These are phyloP conservation scores for Ophiostoma piceae DNA, from an alignment of 2,329 filamentous ascomycete species.

Conservation along the genomic window DNA sequence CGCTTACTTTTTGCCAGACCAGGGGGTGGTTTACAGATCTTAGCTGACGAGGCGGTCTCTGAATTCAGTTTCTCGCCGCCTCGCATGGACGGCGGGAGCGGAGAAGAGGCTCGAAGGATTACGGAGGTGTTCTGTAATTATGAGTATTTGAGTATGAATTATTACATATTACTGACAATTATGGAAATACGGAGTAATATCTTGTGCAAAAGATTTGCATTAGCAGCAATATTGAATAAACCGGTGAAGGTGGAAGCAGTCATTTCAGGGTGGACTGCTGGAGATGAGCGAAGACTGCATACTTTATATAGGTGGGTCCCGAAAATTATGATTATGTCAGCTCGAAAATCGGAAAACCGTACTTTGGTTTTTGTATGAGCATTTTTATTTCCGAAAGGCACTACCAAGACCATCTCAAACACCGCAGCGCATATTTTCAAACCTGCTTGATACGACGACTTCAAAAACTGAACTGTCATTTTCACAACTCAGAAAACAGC, in stretches of 20 bases:
- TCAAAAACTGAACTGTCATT: background rate
- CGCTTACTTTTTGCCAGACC: background rate
- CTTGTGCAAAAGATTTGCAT: background rate
- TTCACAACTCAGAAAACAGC: background rate
- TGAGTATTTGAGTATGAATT: background rate
- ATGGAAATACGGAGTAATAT: background rate
- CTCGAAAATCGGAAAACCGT: background rate
- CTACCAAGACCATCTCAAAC: background rate
- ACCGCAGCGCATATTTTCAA: slow-evolving; percentile 4
- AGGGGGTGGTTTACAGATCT: background rate
- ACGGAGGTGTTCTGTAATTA: background rate
- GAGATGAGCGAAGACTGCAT: background rate
- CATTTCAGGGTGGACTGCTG: background rate
- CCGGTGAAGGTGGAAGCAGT: background rate
- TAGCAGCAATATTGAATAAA: background rate
- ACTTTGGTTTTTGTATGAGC: background rate
- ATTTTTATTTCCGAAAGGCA: background rate
- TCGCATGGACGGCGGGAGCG: background rate
- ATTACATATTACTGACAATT: slow-evolving; percentile 3
- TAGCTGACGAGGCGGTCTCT: background rate
- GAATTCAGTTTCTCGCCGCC: background rate
- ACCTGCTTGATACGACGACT: background rate
- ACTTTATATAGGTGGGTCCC: background rate
- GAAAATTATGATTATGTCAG: background rate
- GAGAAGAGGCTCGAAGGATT: background rate